Conservation (phyloP, 2,329 filamentous ascomycete genomes). For the Verruconis gallopava region DNA sequence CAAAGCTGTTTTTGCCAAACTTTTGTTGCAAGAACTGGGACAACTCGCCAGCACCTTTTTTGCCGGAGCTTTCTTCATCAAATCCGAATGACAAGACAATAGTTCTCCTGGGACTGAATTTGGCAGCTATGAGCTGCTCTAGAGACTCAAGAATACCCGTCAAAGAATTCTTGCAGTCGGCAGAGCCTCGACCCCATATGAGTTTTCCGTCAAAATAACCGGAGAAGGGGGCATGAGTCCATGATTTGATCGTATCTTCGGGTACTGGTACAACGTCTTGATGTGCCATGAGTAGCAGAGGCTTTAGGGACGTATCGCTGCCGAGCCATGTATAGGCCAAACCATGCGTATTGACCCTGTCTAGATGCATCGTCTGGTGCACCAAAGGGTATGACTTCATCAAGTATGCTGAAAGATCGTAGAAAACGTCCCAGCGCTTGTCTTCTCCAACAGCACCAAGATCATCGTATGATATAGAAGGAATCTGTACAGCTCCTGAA, state of each 20-base stretch:
- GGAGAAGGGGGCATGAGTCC: conserved; percentile 49
- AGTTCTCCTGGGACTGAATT: conserved; percentile 41
- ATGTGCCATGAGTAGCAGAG: conserved; percentile 48
- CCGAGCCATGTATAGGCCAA: conserved; percentile 47
- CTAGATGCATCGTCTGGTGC: conserved; percentile 27
- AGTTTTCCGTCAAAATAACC: conserved; percentile 44
- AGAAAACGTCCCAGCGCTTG: conserved; percentile 45
- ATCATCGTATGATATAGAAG: conserved; percentile 43
- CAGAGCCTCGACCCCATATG: conserved; percentile 48
- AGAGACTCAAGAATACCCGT: conserved; percentile 43
- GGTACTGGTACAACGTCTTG: conserved; percentile 51
- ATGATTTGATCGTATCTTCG: conserved; percentile 33
- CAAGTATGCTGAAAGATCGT: conserved; percentile 39
- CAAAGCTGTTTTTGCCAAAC: conserved; percentile 44
- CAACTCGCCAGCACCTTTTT: conserved; percentile 38
- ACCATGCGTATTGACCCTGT: conserved; percentile 47
- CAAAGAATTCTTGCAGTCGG: conserved; percentile 50
- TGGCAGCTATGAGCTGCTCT: conserved; percentile 40
- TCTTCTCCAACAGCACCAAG: conserved; percentile 43
- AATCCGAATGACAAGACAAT: conserved; percentile 49
- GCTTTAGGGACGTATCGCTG: conserved; percentile 36
- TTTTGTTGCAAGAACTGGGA: conserved; percentile 32
- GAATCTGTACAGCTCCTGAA: conserved; percentile 38
- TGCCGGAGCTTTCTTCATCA: conserved; percentile 47
- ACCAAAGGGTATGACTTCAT: conserved; percentile 38